Base-by-base conservation (phyloP, 2,329 filamentous ascomycete species). In the Pseudogymnoascus sp. region DNA sequence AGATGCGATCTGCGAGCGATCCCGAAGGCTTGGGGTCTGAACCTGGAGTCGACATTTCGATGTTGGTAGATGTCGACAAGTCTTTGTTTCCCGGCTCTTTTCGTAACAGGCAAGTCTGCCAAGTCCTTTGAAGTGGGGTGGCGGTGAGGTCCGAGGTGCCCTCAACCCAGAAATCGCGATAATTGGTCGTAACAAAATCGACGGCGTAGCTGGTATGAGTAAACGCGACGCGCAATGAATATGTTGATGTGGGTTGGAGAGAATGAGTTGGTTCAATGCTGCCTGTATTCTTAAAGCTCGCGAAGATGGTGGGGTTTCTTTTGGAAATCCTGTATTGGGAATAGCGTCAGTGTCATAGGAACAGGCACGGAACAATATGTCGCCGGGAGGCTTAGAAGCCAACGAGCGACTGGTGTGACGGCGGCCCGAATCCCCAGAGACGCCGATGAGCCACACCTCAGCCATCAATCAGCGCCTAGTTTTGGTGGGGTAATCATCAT, bases 1-100 rank as follows among this genome's bases (percentile, higher is more conserved):
- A 75, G 66, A 82, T 77, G 64, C 80, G 79, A 66, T 80, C 78
- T 21, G 75, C 79, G 60, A 83, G 74, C 34, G 79, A 79, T 40
- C 73, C 74, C 1, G 51, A 57, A 10, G 51, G 29, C 29, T 57
- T 57, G 1, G n/a, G 29, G 8, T 34, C 51, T 57, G 51, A 57
- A 29, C 51, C 51, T 57, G 51, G 51, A 57, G 51, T 57, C 29
- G 51, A 57, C 51, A 57, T 57, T 57, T 57, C 29, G n/a, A 34
- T n/a, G 29, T 57, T 18, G 29, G 29, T 34, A 34, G 12, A 34
- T 57, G 29, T 34, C 16, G 8, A 18, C 16, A 5, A 21, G 29
- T 57, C 29, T 57, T 34, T 34, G 51, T 36, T 57, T 31, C 26
- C n/a, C n/a, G 51, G 29, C n/a, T 29, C 47, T 34, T 57, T 57